Base-by-base conservation (phyloP, 345 rosid genomes). In the Clausena lansium region DNA sequence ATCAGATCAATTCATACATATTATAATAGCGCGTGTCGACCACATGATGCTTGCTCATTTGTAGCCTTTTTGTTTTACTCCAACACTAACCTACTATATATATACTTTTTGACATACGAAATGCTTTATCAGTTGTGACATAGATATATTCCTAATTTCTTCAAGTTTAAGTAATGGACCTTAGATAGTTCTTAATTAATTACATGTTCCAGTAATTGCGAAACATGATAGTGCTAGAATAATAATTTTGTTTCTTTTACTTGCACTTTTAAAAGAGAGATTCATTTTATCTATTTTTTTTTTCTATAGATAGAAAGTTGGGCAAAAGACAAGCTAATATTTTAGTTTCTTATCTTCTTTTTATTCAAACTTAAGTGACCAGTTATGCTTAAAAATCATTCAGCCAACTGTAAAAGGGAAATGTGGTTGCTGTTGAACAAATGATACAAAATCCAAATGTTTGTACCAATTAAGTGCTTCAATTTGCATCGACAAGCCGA, bases 401-500 rank as follows among this genome's bases (percentile, higher is more conserved):
- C 50, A 2, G 1, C 17, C 50, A 45, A 9, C 5, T 5, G 57
- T 52, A 19, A 17, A 52, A 52, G 57, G 7, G 57, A 52, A 1
- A 52, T 52, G 22, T 5, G 57, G 7, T 17, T 52, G 57, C 38
- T 63, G 24, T 15, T 65, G 15, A 10, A 69, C 52, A 17, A 69
- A 38, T 67, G 30, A 41, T 67, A 39, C 28, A 19, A 20, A 36
- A 41, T 39, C 76, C 52, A 36, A 35, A 20, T 22, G 47, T n/a
- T 11, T 58, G 38, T 61, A 25, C 5, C 55, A 38, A n/a, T n/a
- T n/a, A n/a, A 59, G 67, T 24, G 36, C 22, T 62, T 6, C 61
- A 58, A 35, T 47, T 63, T 77, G 30, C 58, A 73, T 68, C 74
- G 67, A 68, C 79, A 68, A 68, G 30, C 74, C 24, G 57, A 25